Evolutionary conservation across 371 early-diverging fungal genomes (phyloP), one percentile per base, ranked within the genome.

Genomic region (Mortierella sp.): DNA sequence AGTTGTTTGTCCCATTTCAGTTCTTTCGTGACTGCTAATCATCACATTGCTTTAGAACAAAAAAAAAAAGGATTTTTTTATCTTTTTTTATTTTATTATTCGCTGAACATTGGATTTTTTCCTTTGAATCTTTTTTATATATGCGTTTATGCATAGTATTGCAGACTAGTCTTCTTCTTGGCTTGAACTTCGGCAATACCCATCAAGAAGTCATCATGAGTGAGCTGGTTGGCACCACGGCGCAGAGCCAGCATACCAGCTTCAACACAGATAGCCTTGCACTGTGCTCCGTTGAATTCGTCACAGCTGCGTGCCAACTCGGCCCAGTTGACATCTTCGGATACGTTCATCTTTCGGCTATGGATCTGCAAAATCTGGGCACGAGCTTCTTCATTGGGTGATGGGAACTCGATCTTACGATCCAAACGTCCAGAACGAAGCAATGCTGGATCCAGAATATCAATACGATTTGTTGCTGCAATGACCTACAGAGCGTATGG

Each of bases 381-480:
- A 66, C 99, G 93, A 3, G 98, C 99, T 85, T 97, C 98, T 86
- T 97, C 97, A 78, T 97, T 99, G 52, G 99, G 99, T 28, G 97
- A 84, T 32, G 99, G 99, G 86, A 99, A 99, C 88, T 99, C 99
- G 72, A 99, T 99, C 87, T 99, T 99, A 77, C 99, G 93, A 87
- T 99, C 99, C 74, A 99, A 85, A 84, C 99, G 96, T 33, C 99
- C 99, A 13, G 99, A 97, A 65, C 99, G 95, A 33, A 99, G 87
- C 70, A 99, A 91, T 21, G 99, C 99, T 53, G 99, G 99, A 86
- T 99, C 99, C 50, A 99, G 87, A 83, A 98, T 99, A 90, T 99
- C 99, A 59, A 99, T 97, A 84, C 99, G 96, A 86, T 99, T 99
- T 47, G 99, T 99, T 32, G 99, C 99, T n/a, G 99, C 99, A 90